Base-by-base conservation (phyloP, 1,284 basidiomycete genomes). In the Golubevia sp. region DNA sequence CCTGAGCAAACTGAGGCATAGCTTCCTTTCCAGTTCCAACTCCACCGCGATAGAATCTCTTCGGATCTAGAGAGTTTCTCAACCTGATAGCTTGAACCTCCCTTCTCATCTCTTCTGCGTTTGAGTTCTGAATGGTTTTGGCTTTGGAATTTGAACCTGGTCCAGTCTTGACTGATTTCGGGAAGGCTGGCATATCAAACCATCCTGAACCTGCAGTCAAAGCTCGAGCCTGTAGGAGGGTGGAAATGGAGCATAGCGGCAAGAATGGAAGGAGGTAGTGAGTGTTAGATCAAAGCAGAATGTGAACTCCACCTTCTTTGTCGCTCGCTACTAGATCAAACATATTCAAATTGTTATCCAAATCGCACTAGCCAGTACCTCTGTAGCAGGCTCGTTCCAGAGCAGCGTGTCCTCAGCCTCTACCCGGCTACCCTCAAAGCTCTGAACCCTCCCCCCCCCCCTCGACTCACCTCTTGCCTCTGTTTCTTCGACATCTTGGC, bases 61-160 rank as follows among this genome's bases (percentile, higher is more conserved):
- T 99, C 5, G 96, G 95, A 79, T 99, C 96, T 38, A 99, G 88
- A 62, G 94, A 91, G 81, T 96, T 96, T 55, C 92, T 90, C 58
- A 99, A 86, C 23, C 93, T 89, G 58, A 98, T 86, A 1, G 96
- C 93, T 84, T 97, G 94, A 38, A 97, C 92, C 85, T 99, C 95
- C 62, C 92, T 90, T 77, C 94, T 88, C 69, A 98, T 87, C 62
- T 80, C 78, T 62, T 91, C 89, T 7, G 76, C 77, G 7, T 78
- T 75, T 2, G 72, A 64, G 2, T 68, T 66, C 2, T 78, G 63
- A 20, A 78, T 74, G 62, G 76, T 73, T 6, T 73, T 70, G 1
- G 70, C 71, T 4, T 67, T 75, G 26, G 56, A 66, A 49, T 63
- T 70, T 18, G 15, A 73, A 55, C 57, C 64, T 27, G 24, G 67